phyloP scores from a whole-genome alignment of 345 rosid species.

The Ailanthus altissimus region DNA sequence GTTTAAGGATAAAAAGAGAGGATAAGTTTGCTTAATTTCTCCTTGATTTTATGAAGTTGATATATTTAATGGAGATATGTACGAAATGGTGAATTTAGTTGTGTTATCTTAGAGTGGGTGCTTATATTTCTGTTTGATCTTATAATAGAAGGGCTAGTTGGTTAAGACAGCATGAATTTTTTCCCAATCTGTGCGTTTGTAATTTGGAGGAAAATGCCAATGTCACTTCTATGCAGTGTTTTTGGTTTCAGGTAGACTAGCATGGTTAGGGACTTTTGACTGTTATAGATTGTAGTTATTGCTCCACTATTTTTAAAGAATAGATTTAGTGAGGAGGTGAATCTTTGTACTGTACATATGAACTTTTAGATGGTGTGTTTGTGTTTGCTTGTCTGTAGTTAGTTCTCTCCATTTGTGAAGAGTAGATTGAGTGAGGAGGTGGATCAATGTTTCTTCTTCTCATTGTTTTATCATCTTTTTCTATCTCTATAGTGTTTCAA shows the following conservation, averaged over 20 bases:
- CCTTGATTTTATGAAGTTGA: background rate
- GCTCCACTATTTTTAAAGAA: background rate
- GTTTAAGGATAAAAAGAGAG: background rate
- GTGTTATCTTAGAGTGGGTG: background rate
- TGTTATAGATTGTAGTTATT: background rate
- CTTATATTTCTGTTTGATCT: no score
- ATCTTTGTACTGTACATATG: background rate
- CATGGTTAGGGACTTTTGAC: background rate
- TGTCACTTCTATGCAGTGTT: background rate
- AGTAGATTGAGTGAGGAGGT: background rate
- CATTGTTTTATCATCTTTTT: background rate
- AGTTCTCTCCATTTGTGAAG: background rate
- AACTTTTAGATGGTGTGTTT: background rate
- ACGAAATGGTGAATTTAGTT: background rate
- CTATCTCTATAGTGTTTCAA: background rate
- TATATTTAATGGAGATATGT: background rate
- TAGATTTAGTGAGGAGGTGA: background rate
- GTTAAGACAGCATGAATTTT: background rate
- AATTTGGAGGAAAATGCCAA: background rate
- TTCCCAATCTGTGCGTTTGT: background rate
- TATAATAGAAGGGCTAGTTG: background rate
- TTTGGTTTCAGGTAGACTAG: background rate
- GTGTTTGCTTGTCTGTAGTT: background rate
- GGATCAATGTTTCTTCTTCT: background rate
- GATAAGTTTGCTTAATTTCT: background rate